Conservation (phyloP, 176 grass and related monocot genomes). For the Musa schizocarpa region DNA sequence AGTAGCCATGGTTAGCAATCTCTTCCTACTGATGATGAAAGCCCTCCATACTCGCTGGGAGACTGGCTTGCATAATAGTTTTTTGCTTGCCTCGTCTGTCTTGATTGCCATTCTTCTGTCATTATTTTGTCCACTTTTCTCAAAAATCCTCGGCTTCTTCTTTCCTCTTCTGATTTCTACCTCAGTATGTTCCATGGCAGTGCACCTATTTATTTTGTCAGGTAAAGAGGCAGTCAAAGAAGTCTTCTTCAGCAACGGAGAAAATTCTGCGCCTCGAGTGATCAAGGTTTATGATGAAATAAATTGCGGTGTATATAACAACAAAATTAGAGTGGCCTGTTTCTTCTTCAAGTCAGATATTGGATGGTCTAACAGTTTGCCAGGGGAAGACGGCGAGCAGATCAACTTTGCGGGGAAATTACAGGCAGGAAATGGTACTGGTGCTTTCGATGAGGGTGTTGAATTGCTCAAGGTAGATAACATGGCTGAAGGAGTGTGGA, state of each 20-base stretch:
- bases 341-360: conserved; percentile 28
- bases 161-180: conserved; percentile 52
- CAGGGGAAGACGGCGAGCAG: conserved; percentile 33
- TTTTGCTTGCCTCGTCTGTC: background rate
- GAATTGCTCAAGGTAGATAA: conserved; percentile 30
- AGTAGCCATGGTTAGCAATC: conserved; percentile 18
- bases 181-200: conserved; percentile 31
- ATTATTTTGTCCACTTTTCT: conserved; percentile 10
- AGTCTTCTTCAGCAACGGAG: conserved; percentile 29
- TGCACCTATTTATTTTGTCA: conserved; percentile 22
- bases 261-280: conserved; percentile 23
- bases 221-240: conserved; percentile 21
- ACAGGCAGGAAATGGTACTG: background rate
- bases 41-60: conserved; percentile 9
- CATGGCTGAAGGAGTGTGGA: conserved; percentile 38
- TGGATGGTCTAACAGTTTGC: background rate
- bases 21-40: conserved; percentile 1
- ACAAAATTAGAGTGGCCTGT: conserved; percentile 23
- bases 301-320: conserved; percentile 31
- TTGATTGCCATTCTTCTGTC: background rate
- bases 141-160: conserved; percentile 30
- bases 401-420: conserved; percentile 42
- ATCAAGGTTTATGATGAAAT: conserved; percentile 40
- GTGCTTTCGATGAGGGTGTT: conserved; percentile 34
- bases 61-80: background rate